Conservation (phyloP, 2,329 filamentous ascomycete genomes). For the Clonostachys solani region DNA sequence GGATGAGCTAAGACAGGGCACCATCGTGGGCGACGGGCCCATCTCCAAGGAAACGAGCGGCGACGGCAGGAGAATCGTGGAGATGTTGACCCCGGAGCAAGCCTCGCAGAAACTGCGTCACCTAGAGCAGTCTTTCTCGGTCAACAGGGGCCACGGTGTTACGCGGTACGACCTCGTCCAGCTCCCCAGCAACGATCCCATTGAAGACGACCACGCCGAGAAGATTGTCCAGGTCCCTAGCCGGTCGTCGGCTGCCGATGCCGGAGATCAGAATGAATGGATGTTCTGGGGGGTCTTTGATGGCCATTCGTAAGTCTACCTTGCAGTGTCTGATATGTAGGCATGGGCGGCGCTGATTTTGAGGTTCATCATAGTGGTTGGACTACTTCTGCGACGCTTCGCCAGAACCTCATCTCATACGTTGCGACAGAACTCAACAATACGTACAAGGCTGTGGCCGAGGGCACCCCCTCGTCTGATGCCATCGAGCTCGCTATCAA, state of each 20-base stretch:
- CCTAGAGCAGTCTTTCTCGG: conserved; percentile 87
- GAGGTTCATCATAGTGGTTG: conserved; percentile 61
- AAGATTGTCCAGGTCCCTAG: conserved; percentile 91
- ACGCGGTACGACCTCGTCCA: conserved; percentile 94
- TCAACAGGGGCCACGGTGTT: conserved; percentile 85
- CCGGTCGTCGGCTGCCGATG: conserved; percentile 32
- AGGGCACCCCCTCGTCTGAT: conserved; percentile 64
- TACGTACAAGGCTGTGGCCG: conserved; percentile 72
- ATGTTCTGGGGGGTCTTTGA: conserved; percentile 99
- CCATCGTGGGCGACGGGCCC: conserved; percentile 79
- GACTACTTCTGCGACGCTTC: conserved; percentile 95
- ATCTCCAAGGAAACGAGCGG: conserved; percentile 86
- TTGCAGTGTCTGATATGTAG: background rate
- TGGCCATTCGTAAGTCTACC: conserved; percentile 73
- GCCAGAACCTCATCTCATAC: conserved; percentile 86
- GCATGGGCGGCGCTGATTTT: background rate
- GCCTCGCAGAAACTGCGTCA: conserved; percentile 83
- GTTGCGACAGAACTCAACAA: conserved; percentile 90
- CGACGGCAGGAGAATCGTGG: conserved; percentile 74
- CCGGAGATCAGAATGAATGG: conserved; percentile 72
- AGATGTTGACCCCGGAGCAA: conserved; percentile 96
- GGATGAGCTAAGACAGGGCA: conserved; percentile 84
- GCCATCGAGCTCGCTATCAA: conserved; percentile 91
- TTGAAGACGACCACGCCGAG: conserved; percentile 97
- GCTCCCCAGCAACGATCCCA: conserved; percentile 92